These are phyloP conservation scores for Hypocrella siamensis DNA, from an alignment of 2,329 filamentous ascomycete genomes.

Conservation along the genomic window DNA sequence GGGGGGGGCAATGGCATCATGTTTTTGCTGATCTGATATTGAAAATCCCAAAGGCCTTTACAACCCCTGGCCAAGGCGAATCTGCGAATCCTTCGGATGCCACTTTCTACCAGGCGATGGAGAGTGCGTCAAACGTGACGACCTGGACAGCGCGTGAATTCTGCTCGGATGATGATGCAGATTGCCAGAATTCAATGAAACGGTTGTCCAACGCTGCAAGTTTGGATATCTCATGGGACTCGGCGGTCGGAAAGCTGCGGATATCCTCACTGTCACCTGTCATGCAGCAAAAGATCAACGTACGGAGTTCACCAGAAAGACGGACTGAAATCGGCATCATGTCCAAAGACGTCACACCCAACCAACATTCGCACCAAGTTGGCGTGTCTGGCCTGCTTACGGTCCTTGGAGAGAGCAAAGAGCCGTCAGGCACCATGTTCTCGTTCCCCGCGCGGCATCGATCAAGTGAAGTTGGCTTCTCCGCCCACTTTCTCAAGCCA, in stretches of 20 bases:
- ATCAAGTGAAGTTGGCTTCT: conserved; percentile 42
- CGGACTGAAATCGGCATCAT: conserved; percentile 73
- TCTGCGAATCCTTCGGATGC: not conserved
- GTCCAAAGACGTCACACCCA: conserved; percentile 41
- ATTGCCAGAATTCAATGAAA: conserved; percentile 33
- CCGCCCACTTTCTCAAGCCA: conserved; percentile 48
- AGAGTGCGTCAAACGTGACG: conserved; percentile 37
- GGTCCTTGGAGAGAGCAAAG: conserved; percentile 59
- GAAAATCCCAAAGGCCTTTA: conserved; percentile 39
- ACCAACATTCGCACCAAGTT: conserved; percentile 54
- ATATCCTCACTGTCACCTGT: conserved; percentile 50
- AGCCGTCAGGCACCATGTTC: conserved; percentile 64
- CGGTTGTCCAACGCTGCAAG: conserved; percentile 37
- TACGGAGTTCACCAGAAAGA: conserved; percentile 25
- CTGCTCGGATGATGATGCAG: conserved; percentile 28
- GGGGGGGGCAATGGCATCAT: too few species aligned
- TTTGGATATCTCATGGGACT: conserved; percentile 65
- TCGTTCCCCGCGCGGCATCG: conserved; percentile 68
- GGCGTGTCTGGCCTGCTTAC: conserved; percentile 65
- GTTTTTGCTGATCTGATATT: too few species aligned
- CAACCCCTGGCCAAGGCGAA: conserved; percentile 22
- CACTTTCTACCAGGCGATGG: conserved; percentile 48
- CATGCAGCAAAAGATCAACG: conserved; percentile 21
- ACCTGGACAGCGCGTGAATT: conserved; percentile 33
- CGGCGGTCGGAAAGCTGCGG: conserved; percentile 47